Percentiles rank a stretch among this genome's conserved stretches.
Conservation (phyloP, 495 filamentous ascomycete species). For the Penicillium herquei region DNA sequence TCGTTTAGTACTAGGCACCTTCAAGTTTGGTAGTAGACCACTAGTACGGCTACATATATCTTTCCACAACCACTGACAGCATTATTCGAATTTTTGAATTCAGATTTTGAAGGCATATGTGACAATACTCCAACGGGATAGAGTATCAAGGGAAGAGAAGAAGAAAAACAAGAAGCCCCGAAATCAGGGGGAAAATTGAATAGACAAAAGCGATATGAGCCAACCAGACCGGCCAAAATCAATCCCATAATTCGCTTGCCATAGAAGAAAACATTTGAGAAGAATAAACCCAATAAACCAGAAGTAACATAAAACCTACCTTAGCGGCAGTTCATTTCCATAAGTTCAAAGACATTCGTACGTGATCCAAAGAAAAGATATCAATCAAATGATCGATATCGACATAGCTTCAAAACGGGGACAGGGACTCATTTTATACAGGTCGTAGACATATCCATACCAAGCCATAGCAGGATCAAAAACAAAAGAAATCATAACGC, state of each 20-base stretch:
- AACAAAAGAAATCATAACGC: background rate
- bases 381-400: conserved; percentile 13
- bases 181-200: too few species aligned
- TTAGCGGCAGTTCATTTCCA: conserved; percentile 11
- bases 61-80: too few species aligned
- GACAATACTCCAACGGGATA: too few species aligned
- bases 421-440: conserved; percentile 21
- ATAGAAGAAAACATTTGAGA: background rate
- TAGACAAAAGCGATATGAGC: too few species aligned
- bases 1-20: too few species aligned
- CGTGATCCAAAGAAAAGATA: conserved; percentile 6
- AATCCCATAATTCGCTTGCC: conserved; percentile 10
- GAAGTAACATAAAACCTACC: conserved; percentile 11
- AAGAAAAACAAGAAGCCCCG: too few species aligned
- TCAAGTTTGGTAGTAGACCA: too few species aligned
- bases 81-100: too few species aligned
- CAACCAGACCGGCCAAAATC: background rate
- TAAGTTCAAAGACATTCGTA: background rate
- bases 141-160: too few species aligned
- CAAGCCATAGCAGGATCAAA: conserved; percentile 1
- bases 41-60: too few species aligned
- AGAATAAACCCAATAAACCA: background rate
- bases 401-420: conserved; percentile 9
- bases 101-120: too few species aligned
- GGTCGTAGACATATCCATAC: conserved; percentile 9